These are phyloP conservation scores for Lophiotrema nucula DNA, from an alignment of 495 filamentous ascomycete genomes.

Conservation along the genomic window DNA sequence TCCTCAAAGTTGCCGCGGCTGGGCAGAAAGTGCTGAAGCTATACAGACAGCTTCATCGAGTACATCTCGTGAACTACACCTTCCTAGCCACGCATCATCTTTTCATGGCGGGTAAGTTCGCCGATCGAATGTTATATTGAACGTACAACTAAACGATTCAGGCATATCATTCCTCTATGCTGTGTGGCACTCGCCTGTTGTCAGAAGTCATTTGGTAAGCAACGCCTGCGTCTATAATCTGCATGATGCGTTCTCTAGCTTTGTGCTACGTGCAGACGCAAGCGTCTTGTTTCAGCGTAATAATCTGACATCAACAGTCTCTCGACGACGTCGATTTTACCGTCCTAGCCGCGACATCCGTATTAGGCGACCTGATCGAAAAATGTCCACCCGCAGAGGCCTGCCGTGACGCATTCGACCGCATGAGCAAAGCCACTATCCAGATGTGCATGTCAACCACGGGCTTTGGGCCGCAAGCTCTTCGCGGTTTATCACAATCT, in stretches of 20 bases:
- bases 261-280: too few relatives aligned
- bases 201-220: constrained; percentile 77
- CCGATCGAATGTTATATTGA: neutral
- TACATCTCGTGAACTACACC: constrained; percentile 90
- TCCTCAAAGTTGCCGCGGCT: constrained; percentile 90
- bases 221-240: neutral
- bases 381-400: constrained; percentile 80
- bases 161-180: constrained; percentile 95
- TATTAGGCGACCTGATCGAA: constrained; percentile 69
- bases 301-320: constrained; percentile 55
- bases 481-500: constrained; percentile 2
- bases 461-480: constrained; percentile 63
- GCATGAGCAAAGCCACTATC: constrained; percentile 91
- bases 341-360: constrained; percentile 90
- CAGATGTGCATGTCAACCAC: constrained; percentile 85
- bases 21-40: constrained; percentile 88
- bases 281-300: too few relatives aligned
- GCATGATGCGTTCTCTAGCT: too few relatives aligned
- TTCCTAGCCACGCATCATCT: constrained; percentile 96
- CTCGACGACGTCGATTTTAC: constrained; percentile 97
- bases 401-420: constrained; percentile 90
- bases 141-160: constrained; percentile 31
- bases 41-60: constrained; percentile 84
- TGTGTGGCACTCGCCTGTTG: constrained; percentile 91
- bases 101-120: constrained; percentile 79